A percentile compares a stretch with the other conserved stretches of the same genome.
These are phyloP conservation scores for Candida wancherniae DNA, from an alignment of 805 yeast species.

Conservation along the genomic window DNA sequence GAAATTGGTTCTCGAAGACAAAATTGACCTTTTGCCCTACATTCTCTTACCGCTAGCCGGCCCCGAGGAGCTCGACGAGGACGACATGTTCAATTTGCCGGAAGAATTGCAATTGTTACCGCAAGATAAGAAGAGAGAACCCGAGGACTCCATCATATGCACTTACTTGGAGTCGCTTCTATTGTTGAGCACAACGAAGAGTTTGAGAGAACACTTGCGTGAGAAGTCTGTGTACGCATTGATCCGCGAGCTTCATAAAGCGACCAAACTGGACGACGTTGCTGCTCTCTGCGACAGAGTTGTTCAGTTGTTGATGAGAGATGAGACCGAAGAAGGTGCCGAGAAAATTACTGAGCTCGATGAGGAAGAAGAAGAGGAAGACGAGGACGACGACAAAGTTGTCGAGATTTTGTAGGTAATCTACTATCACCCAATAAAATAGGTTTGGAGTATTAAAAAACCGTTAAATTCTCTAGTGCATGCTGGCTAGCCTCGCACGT, in stretches of 20 bases:
- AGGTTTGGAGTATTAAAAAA: too few relatives aligned
- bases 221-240: constrained; percentile 80
- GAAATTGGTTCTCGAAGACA: constrained; percentile 52
- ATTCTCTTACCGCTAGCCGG: constrained; percentile 76
- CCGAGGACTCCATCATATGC: constrained; percentile 56
- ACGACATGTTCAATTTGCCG: constrained; percentile 83
- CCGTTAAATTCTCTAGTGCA: too few relatives aligned
- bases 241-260: constrained; percentile 79
- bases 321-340: constrained; percentile 40
- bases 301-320: constrained; percentile 91
- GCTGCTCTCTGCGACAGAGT: constrained; percentile 73
- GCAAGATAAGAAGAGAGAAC: constrained; percentile 73
- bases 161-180: constrained; percentile 77
- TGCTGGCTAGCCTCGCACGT: too few relatives aligned
- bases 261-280: constrained; percentile 37
- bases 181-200: constrained; percentile 69
- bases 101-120: constrained; percentile 80
- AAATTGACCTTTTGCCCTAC: constrained; percentile 74
- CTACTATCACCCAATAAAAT: neutral
- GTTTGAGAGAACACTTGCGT: constrained; percentile 72
- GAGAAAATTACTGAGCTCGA: constrained; percentile 36
- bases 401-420: constrained; percentile 45
- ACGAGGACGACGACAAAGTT: constrained; percentile 45
- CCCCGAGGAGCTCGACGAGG: constrained; percentile 71
- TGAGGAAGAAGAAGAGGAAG: constrained; percentile 42